Evolutionary conservation across 768 basidiomycete species (phyloP), one percentile per base, ranked within the genome.

Genomic region (Amanita fuliginea): DNA sequence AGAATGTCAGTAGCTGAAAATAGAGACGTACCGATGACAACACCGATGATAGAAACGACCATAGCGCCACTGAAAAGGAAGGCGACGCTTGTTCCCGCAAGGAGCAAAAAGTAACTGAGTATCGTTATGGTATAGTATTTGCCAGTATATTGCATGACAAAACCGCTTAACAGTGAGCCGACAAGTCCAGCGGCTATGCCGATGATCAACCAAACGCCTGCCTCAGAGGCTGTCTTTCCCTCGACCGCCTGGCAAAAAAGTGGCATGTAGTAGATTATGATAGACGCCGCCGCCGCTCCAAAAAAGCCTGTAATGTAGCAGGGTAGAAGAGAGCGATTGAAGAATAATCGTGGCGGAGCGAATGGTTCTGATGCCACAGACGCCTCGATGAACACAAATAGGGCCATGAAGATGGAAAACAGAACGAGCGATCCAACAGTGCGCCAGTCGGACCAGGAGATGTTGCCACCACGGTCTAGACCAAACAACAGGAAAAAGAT

Each of bases 291-390:
- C 0, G 69, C 76, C 9, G 75, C 65, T 2, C 68, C 68, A 57
- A 81, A 80, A 57, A 81, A 71, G 62, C 81, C 80, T 58, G 72
- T 70, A n/a, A 78, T 56, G 59, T 80, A 82, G 40, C 69, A 68
- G 8, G 75, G 75, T 26, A 80, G 64, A 21, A 81, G 67, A 14
- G 72, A 62, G 2, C 62, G 65, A 56, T 75, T 70, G 47, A 68
- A 61, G 39, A 80, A 69, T 57, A 83, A 78, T 22, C 72, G 64
- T 47, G 64, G 65, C 0, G 81, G 80, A 0, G 77, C 77, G 53
- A 81, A 76, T 3, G 80, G 80, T 59, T 81, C 80, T 13, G 60
- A 60, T 0, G 80, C 78, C 41, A 72, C 62, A 33, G 65, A 58
- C 54, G 70, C 62, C 59, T 83, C 80, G 48, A 79, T 63, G 42